Base-by-base conservation (phyloP, 1,284 basidiomycete species). In the Naganishia sp. region DNA sequence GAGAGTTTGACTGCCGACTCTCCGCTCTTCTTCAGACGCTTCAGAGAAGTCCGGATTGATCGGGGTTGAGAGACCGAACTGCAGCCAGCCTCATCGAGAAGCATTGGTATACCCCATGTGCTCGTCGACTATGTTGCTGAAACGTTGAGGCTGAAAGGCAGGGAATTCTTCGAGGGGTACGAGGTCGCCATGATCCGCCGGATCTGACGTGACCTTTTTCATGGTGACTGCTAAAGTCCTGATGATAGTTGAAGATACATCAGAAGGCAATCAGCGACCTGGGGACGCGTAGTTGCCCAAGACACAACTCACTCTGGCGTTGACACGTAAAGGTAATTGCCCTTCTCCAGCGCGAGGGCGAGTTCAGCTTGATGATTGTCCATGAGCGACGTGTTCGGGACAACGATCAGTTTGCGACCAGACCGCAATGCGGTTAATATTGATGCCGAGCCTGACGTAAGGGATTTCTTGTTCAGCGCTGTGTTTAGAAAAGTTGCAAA, bases 281-380 rank as follows among this genome's bases (percentile, higher is more conserved):
- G 13, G 7, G 28, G 5, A 18, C 21, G 18, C n/a, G 39, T 7
- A 15, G 28, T 31, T 25, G 18, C 4, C 9, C 4, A 17, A 18
- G 42, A 10, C 13, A 6, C 32, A 25, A 79, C 87, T 80, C 76
- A 90, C 89, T 77, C 73, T 55, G 86, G 80, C 11, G 81, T 84
- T 0, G 87, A 83, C n/a, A 86, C 81, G 70, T 79, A 83, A 49
- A 94, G 80, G 78, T 93, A 85, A 0, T 86, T 85, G 35, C 86
- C 82, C 25, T 78, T 76, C 21, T 81, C 81, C 56, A 98, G 82
- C 18, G 87, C 87, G 49, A 84, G 80, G 0, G 95, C 92, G 6
- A 99, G 83, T 74, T 99, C 93, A 51, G 86, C 83, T 81, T 99
- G 95, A 74, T 99, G 95, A 77, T 97, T 90, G 78, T 97, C 90